Percentiles rank a stretch among this genome's conserved stretches.
Conservation (phyloP, 2,329 filamentous ascomycete genomes). For the Pleochaeta shiraiana region DNA sequence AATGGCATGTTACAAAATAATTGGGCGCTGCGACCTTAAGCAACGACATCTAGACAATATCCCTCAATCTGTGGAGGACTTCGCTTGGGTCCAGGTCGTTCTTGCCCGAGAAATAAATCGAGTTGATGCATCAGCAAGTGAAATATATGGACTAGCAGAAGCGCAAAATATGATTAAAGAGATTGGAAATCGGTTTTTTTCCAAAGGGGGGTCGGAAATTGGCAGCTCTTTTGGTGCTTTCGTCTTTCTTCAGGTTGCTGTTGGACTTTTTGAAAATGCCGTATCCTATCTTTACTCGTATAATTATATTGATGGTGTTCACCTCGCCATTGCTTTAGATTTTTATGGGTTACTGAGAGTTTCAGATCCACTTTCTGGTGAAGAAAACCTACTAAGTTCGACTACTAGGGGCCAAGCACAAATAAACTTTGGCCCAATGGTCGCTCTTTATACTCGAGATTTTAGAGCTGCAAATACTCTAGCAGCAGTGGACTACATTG, state of each 20-base stretch:
- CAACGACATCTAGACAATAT: conserved; percentile 41
- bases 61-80: conserved; percentile 38
- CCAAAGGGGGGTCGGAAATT: conserved; percentile 48
- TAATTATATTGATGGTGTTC: conserved; percentile 80
- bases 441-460: conserved; percentile 89
- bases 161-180: conserved; percentile 66
- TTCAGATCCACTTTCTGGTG: conserved; percentile 53
- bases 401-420: conserved; percentile 52
- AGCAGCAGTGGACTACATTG: conserved; percentile 82
- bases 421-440: conserved; percentile 82
- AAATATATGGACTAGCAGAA: conserved; percentile 41
- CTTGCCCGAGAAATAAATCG: conserved; percentile 43
- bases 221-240: conserved; percentile 68
- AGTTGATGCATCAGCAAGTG: conserved; percentile 39
- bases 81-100: conserved; percentile 52
- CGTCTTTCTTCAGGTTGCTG: conserved; percentile 79
- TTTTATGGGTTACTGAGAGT: conserved; percentile 82
- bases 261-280: conserved; percentile 87
- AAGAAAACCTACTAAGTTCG: conserved; percentile 45
- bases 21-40: conserved; percentile 53
- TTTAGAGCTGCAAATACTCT: conserved; percentile 82
- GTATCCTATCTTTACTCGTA: conserved; percentile 80
- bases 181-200: conserved; percentile 81
- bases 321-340: conserved; percentile 75
- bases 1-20: conserved; percentile 95